Base-by-base conservation (phyloP, 495 filamentous ascomycete species). In the Penicillium taxi region DNA sequence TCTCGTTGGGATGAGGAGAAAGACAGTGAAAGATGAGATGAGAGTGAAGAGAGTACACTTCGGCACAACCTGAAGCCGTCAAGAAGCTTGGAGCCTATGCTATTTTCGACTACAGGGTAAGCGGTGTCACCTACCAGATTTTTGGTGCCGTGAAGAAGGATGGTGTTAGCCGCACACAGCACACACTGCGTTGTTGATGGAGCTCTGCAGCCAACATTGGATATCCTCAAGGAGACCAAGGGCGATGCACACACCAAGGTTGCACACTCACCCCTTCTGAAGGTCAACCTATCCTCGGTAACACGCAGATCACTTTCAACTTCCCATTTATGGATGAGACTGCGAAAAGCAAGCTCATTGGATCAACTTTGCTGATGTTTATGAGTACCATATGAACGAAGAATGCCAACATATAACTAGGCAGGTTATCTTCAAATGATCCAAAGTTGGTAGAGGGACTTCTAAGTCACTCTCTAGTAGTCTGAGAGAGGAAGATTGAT, bases 61-160 rank as follows among this genome's bases (percentile, higher is more conserved):
- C n/a, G n/a, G n/a, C n/a, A n/a, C 53, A 74, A 39, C 64, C 66
- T 35, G 58, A 58, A 6, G 63, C 59, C 32, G 32, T 74, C 35
- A 63, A 61, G 39, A 54, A 43, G 9, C 45, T 75, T 3, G 71
- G 71, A 1, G 71, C 69, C 2, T 39, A 42, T 8, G 32, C 48
- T 13, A 52, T 65, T 2, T 72, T 73, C 32, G 68, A 72, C 34
- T 69, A 75, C 31, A 58, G 55, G 18, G 47, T 46, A 3, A 41
- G 47, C 8, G 32, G 48, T 28, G 67, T 73, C 5, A 59, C 65
- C 17, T 41, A 52, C 0, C 43, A 55, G 12, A 65, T 74, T 17
- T 49, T 67, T 0, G 30, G 37, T 2, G 48, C 61, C 6, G 59
- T 51, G 2, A 62, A 58, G 35, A 33, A 45, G 28, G 64, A 60